Conservation (phyloP, 768 basidiomycete genomes). For the Russula ochroleuca region DNA sequence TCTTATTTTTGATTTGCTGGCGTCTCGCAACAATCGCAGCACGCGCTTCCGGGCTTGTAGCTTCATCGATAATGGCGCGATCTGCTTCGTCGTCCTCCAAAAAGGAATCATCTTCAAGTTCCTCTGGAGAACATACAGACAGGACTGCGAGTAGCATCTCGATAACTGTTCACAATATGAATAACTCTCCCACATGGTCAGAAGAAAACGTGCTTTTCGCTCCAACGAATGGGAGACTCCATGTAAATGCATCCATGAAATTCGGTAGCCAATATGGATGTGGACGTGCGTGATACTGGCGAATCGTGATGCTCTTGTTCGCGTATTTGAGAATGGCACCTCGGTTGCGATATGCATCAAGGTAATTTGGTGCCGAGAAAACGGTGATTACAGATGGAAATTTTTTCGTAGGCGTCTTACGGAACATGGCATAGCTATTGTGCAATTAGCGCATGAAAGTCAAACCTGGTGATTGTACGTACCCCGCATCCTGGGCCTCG, state of each 20-base stretch:
- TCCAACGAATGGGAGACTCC: conserved; percentile 97
- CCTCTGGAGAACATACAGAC: conserved; percentile 93
- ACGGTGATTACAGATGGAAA: conserved; percentile 98
- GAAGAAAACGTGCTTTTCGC: conserved; percentile 76
- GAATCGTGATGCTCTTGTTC: conserved; percentile 93
- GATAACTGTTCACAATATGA: conserved; percentile 54
- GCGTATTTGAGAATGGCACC: conserved; percentile 96
- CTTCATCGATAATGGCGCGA: conserved; percentile 10
- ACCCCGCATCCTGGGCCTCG: conserved; percentile 97
- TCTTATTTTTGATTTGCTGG: conserved; percentile 89
- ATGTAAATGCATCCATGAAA: conserved; percentile 99
- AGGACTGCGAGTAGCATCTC: conserved; percentile 98
- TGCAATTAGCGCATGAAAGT: background rate
- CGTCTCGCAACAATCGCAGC: conserved; percentile 41
- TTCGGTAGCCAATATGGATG: conserved; percentile 96
- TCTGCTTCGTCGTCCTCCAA: conserved; percentile 45
- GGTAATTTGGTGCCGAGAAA: conserved; percentile 95
- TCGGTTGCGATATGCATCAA: conserved; percentile 95
- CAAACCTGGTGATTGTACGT: conserved; percentile 29
- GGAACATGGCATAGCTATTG: conserved; percentile 83
- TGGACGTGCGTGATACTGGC: conserved; percentile 46
- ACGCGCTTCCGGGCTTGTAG: background rate
- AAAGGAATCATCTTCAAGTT: conserved; percentile 68
- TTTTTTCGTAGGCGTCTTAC: conserved; percentile 89
- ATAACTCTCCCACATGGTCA: background rate